A percentile compares a stretch with the other conserved stretches of the same genome.
Evolutionary conservation across 2,329 filamentous ascomycete species (phyloP).

Genomic region (Fusarium newnesense): DNA sequence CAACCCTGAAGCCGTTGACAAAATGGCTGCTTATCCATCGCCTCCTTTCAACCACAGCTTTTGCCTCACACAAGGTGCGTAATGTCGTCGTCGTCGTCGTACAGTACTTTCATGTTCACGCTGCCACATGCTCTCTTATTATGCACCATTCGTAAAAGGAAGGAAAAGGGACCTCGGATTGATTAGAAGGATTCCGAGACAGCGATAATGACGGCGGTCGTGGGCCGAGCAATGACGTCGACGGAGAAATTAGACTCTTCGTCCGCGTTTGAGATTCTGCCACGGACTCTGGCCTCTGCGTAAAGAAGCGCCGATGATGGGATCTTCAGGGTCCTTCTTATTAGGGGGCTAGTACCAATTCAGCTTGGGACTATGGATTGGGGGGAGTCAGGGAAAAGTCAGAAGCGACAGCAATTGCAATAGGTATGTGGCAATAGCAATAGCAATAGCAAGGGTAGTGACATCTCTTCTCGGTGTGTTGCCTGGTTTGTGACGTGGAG

Average conservation of each 20-base stretch:
- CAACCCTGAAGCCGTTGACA: conserved; percentile 5
- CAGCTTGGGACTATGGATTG: conserved; percentile 10
- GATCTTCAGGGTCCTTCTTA: conserved; percentile 44
- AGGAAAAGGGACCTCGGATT: background rate
- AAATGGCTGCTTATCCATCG: conserved; percentile 12
- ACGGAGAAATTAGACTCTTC: conserved; percentile 34
- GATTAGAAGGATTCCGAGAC: conserved; percentile 33
- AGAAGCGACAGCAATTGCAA: background rate
- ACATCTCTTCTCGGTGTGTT: background rate
- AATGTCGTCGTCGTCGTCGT: background rate
- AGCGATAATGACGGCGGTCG: conserved; percentile 26
- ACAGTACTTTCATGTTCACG: background rate
- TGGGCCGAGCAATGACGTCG: conserved; percentile 36
- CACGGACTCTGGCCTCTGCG: conserved; percentile 18
- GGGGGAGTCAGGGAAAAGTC: background rate
- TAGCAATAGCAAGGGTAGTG: background rate
- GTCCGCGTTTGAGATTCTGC: conserved; percentile 29
- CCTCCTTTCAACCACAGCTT: background rate
- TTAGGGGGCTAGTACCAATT: conserved; percentile 26
- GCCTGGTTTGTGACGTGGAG: conserved; percentile 19
- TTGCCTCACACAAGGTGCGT: conserved; percentile 12
- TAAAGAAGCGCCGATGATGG: conserved; percentile 30
- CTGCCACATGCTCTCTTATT: background rate
- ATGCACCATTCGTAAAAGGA: conserved; percentile 13
- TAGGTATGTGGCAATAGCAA: background rate